phyloP scores from a whole-genome alignment of 1,284 basidiomycete species.

The Trichosporon coremiiforme region DNA sequence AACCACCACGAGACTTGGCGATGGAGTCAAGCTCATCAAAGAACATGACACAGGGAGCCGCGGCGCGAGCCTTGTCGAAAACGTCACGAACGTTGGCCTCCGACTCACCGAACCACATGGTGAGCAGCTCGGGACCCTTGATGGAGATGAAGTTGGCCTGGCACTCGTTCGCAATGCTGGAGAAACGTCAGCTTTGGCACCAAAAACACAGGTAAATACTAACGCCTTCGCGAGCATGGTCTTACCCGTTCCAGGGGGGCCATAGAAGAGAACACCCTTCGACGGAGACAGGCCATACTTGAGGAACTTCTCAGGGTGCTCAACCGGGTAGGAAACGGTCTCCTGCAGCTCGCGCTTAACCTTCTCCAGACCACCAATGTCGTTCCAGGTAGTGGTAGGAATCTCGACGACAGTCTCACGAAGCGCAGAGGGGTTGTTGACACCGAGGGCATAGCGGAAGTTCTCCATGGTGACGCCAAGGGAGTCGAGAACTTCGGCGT shows the following conservation, averaged over 20 bases:
- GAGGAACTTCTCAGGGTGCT: conserved; percentile 99
- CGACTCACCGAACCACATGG: conserved; percentile 99
- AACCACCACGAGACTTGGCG: conserved; percentile 87
- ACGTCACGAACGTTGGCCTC: conserved; percentile 99
- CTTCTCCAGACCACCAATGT: conserved; percentile 98
- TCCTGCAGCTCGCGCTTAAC: conserved; percentile 99
- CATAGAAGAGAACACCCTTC: conserved; percentile 94
- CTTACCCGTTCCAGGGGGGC: conserved; percentile 95
- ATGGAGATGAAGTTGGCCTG: conserved; percentile 74
- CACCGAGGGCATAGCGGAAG: conserved; percentile 93
- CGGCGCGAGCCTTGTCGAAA: conserved; percentile 98
- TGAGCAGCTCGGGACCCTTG: conserved; percentile 92
- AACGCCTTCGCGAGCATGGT: conserved; percentile 85
- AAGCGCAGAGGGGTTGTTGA: conserved; percentile 93
- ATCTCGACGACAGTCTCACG: conserved; percentile 97
- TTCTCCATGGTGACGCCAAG: conserved; percentile 98
- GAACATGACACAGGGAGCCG: conserved; percentile 99
- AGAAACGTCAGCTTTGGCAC: not conserved
- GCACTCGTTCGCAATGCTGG: conserved; percentile 91
- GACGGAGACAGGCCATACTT: conserved; percentile 99
- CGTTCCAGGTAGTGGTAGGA: conserved; percentile 95
- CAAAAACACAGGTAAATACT: conserved; percentile 17
- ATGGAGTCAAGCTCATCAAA: conserved; percentile 99
- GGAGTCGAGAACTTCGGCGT: conserved; percentile 93
- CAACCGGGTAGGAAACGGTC: conserved; percentile 99